These are phyloP conservation scores for Pythium grandisporangium DNA, from an alignment of 352 stramenopile species.

Conservation along the genomic window DNA sequence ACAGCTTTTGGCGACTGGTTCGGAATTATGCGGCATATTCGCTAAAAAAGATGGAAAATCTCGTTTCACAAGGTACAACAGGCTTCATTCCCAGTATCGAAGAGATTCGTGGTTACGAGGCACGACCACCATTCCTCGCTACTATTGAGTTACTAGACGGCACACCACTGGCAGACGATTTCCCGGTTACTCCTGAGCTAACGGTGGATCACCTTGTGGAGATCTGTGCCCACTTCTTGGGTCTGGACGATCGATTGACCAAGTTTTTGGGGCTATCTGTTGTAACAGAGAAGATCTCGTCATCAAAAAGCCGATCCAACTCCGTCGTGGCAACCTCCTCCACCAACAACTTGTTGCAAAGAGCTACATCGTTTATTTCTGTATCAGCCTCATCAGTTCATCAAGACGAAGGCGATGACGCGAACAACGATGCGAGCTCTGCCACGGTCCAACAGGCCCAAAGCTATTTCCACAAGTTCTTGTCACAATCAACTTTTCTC, in stretches of 20 bases:
- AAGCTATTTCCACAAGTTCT: constrained; percentile 78
- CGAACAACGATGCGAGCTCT: constrained; percentile 21
- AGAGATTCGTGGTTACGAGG: constrained; percentile 91
- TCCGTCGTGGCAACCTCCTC: constrained; percentile 13
- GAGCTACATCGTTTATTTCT: constrained; percentile 27
- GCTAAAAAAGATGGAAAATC: constrained; percentile 87
- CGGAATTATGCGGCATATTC: constrained; percentile 89
- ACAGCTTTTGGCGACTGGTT: constrained; percentile 69
- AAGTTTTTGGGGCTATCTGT: constrained; percentile 62
- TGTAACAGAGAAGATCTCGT: constrained; percentile 34
- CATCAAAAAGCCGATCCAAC: constrained; percentile 14
- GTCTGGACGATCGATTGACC: constrained; percentile 81
- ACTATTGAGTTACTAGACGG: constrained; percentile 92
- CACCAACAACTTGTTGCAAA: neutral
- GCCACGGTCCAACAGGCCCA: no score
- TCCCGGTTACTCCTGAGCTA: constrained; percentile 90
- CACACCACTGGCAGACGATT: constrained; percentile 83
- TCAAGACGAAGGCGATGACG: constrained; percentile 17
- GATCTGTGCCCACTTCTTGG: constrained; percentile 89
- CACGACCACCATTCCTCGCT: constrained; percentile 88
- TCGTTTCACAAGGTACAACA: constrained; percentile 79
- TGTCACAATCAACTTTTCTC: constrained; percentile 71
- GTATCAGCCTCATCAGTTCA: constrained; percentile 8
- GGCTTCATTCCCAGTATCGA: constrained; percentile 92
- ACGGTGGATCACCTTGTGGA: constrained; percentile 87